A percentile compares a stretch with the other conserved stretches of the same genome.
Conservation (phyloP, 345 rosid genomes). For the Anastatica hierochuntica region DNA sequence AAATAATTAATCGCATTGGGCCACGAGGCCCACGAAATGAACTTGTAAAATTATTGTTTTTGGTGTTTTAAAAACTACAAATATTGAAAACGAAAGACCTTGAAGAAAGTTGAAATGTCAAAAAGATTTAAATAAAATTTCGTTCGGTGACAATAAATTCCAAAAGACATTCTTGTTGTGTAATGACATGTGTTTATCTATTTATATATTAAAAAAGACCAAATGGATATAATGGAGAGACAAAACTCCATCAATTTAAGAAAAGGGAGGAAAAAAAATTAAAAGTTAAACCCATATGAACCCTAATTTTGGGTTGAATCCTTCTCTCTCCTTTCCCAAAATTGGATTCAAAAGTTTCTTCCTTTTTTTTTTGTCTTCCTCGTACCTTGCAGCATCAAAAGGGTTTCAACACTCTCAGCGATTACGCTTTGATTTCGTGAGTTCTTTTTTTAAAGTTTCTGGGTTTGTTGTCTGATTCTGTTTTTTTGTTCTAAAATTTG, state of each 20-base stretch:
- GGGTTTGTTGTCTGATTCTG: not conserved
- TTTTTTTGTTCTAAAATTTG: not conserved
- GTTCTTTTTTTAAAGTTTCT: constrained; percentile 1
- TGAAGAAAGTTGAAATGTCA: too few relatives aligned
- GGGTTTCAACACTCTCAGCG: constrained; percentile 12
- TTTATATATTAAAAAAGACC: not conserved
- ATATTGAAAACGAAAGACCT: too few relatives aligned
- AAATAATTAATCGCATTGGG: too few relatives aligned
- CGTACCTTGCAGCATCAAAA: constrained; percentile 10
- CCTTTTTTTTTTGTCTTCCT: constrained; percentile 13
- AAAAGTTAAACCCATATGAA: constrained; percentile 6
- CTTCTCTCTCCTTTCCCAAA: constrained; percentile 8
- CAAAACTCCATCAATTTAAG: too few relatives aligned
- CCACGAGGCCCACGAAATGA: too few relatives aligned
- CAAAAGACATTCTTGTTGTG: constrained; percentile 28
- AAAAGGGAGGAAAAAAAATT: not conserved
- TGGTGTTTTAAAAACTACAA: too few relatives aligned
- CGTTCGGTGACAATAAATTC: constrained; percentile 17
- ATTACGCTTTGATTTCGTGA: constrained; percentile 10
- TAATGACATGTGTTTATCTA: constrained; percentile 11
- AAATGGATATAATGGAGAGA: constrained; percentile 11
- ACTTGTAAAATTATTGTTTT: too few relatives aligned
- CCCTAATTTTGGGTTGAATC: constrained; percentile 23
- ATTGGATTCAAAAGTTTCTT: constrained; percentile 14
- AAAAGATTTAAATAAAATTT: too few relatives aligned